Evolutionary conservation across 2,329 filamentous ascomycete genomes (phyloP).

Genomic region (Aspergillus sojae): DNA sequence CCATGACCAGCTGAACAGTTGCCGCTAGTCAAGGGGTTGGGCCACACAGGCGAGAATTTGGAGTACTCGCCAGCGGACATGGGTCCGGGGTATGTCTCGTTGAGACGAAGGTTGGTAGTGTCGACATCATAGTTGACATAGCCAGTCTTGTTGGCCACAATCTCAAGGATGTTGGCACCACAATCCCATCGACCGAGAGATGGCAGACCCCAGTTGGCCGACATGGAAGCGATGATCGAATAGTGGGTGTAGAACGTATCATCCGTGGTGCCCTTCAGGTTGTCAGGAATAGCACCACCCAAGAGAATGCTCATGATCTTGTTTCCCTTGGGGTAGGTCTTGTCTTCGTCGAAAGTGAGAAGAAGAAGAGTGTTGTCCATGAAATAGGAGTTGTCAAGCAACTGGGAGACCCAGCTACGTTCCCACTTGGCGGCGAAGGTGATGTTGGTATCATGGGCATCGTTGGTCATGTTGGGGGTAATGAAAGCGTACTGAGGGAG

Average conservation of each 20-base stretch:
- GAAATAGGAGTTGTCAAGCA: slow-evolving; percentile 70
- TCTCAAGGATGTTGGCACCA: slow-evolving; percentile 68
- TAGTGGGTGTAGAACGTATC: slow-evolving; percentile 73
- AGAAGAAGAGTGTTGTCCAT: slow-evolving; percentile 75
- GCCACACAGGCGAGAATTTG: slow-evolving; percentile 33
- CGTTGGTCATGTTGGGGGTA: slow-evolving; percentile 60
- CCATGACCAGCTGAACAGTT: slow-evolving; percentile 39
- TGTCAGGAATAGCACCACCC: slow-evolving; percentile 69
- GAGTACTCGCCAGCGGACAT: slow-evolving; percentile 31
- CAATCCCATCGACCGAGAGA: slow-evolving; percentile 73
- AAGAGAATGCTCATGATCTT: slow-evolving; percentile 70
- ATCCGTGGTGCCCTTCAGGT: slow-evolving; percentile 70
- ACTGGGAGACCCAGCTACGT: slow-evolving; percentile 67
- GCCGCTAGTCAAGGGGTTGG: slow-evolving; percentile 30
- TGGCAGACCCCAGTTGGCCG: slow-evolving; percentile 70
- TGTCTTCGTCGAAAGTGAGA: slow-evolving; percentile 79
- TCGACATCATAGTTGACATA: slow-evolving; percentile 52
- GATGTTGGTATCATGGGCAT: slow-evolving; percentile 74
- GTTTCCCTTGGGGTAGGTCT: slow-evolving; percentile 69
- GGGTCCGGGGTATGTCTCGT: slow-evolving; percentile 58
- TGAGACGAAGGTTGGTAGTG: slow-evolving; percentile 50
- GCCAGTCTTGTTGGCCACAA: slow-evolving; percentile 64
- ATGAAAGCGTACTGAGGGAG: slow-evolving; percentile 70
- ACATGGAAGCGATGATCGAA: slow-evolving; percentile 66
- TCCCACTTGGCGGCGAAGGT: slow-evolving; percentile 71